A percentile compares a stretch with the other conserved stretches of the same genome.
Evolutionary conservation across 345 rosid species (phyloP).

Genomic region (Kernera saxatilis): DNA sequence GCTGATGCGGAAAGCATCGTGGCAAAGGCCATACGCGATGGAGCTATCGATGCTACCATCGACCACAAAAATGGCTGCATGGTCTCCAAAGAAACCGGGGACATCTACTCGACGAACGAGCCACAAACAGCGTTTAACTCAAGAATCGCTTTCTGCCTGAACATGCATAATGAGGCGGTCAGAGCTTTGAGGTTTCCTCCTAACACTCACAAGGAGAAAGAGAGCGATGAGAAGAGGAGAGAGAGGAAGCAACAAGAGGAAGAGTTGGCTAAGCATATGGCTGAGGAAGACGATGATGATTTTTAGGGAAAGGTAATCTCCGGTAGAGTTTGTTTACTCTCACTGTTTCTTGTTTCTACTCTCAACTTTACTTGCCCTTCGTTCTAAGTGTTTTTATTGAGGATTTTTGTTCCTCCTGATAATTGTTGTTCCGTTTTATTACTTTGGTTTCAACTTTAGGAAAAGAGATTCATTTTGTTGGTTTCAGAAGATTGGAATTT

Average conservation of each 20-base stretch:
- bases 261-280: constrained; percentile 88
- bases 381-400: not conserved
- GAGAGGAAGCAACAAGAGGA: constrained; percentile 87
- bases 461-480: not conserved
- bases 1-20: constrained; percentile 86
- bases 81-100: constrained; percentile 89
- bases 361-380: not conserved
- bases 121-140: constrained; percentile 88
- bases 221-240: constrained; percentile 83
- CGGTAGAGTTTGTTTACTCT: not conserved
- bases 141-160: constrained; percentile 80
- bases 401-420: not conserved
- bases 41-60: constrained; percentile 73
- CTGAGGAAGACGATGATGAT: constrained; percentile 87
- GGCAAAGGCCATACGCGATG: constrained; percentile 79
- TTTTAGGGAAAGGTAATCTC: constrained; percentile 31
- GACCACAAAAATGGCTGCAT: constrained; percentile 72
- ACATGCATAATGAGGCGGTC: constrained; percentile 87
- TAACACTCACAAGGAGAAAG: constrained; percentile 83
- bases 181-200: constrained; percentile 77
- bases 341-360: not conserved
- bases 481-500: constrained; percentile 21
- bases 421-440: not conserved
- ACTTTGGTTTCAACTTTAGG: constrained; percentile 3
- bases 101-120: constrained; percentile 81